A percentile compares a stretch with the other conserved stretches of the same genome.
Conservation (phyloP, 2,329 filamentous ascomycete species). For the Amauroascus verrucosus region DNA sequence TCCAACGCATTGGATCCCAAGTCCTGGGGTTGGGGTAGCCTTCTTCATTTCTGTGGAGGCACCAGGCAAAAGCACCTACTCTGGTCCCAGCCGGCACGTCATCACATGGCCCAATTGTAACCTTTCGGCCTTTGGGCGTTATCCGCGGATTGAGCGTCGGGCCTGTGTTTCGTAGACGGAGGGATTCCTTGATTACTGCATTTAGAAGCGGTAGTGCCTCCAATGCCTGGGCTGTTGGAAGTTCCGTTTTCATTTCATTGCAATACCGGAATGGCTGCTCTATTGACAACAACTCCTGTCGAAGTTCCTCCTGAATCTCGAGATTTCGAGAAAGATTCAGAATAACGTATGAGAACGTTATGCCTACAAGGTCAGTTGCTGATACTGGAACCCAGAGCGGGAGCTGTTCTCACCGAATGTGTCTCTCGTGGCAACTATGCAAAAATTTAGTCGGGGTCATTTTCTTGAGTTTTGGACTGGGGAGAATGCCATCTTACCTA, state of each 20-base stretch:
- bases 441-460: background rate
- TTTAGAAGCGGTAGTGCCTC: conserved; percentile 12
- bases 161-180: conserved; percentile 10
- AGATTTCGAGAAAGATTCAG: conserved; percentile 11
- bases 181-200: conserved; percentile 12
- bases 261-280: conserved; percentile 1
- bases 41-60: conserved; percentile 10
- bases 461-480: background rate
- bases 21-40: conserved; percentile 7
- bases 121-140: conserved; percentile 8
- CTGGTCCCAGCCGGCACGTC: conserved; percentile 6
- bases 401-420: conserved; percentile 6
- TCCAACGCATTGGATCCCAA: conserved; percentile 8
- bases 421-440: conserved; percentile 9
- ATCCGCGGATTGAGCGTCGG: conserved; percentile 11
- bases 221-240: conserved; percentile 4
- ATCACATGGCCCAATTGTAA: conserved; percentile 9
- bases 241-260: conserved; percentile 2
- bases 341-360: conserved; percentile 13
- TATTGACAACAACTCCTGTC: conserved; percentile 9
- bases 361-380: conserved; percentile 1
- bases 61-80: conserved; percentile 10
- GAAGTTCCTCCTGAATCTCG: conserved; percentile 11
- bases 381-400: background rate
- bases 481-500: background rate